Evolutionary conservation across 306 rosid species (phyloP).

Genomic region (Abrus pulchellus): DNA sequence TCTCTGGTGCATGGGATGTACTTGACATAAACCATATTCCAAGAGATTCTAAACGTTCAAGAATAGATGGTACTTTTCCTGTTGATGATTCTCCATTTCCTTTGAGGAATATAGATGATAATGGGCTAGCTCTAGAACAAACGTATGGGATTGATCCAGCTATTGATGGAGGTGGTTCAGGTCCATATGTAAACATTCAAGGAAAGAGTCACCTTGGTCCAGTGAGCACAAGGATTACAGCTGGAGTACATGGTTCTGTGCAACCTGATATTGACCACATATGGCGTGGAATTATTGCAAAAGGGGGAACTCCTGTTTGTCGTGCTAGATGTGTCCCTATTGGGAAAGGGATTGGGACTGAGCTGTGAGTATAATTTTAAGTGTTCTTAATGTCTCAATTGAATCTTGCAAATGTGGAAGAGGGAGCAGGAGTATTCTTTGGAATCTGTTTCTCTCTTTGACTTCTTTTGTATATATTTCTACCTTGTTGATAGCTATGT

Average conservation of each 20-base stretch:
- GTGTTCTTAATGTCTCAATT: slow-evolving; percentile 41
- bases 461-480: slow-evolving; percentile 26
- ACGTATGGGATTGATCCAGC: slow-evolving; percentile 62
- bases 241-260: slow-evolving; percentile 62
- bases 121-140: slow-evolving; percentile 65
- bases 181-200: slow-evolving; percentile 60
- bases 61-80: slow-evolving; percentile 71
- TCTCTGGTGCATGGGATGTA: slow-evolving; percentile 80
- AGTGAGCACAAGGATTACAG: slow-evolving; percentile 57
- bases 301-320: slow-evolving; percentile 99
- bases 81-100: slow-evolving; percentile 67
- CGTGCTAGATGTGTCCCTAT: slow-evolving; percentile 93
- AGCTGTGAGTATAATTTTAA: slow-evolving; percentile 79
- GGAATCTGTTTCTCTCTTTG: slow-evolving; percentile 16
- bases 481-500: slow-evolving; percentile 5
- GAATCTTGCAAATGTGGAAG: slow-evolving; percentile 6
- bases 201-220: slow-evolving; percentile 72
- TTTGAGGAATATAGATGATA: slow-evolving; percentile 67
- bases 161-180: slow-evolving; percentile 59
- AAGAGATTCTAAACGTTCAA: slow-evolving; percentile 82
- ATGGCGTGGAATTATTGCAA: slow-evolving; percentile 96
- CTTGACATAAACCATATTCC: slow-evolving; percentile 78
- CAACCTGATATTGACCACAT: slow-evolving; percentile 77
- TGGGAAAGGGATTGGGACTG: slow-evolving; percentile 84
- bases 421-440: slow-evolving; percentile 12